Evolutionary conservation across 202 grass and related monocot genomes (phyloP).

Genomic region (Carex sylvatica): DNA sequence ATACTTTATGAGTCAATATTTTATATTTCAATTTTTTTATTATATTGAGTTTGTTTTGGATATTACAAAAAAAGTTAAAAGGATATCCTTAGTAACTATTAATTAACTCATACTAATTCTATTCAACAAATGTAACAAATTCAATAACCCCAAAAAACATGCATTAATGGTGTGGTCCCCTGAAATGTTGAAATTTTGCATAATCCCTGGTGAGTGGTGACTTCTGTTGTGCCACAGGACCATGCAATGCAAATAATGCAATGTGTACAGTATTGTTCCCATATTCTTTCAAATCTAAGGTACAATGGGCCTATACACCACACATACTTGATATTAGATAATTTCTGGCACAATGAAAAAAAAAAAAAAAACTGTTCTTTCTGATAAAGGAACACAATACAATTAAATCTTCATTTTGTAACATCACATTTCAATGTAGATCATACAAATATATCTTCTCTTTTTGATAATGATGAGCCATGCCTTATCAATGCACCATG

Average conservation of each 20-base stretch:
- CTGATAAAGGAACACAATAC: background rate
- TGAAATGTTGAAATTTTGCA: background rate
- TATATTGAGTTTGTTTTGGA: too few species aligned
- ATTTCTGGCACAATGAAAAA: background rate
- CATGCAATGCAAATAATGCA: constrained; percentile 4
- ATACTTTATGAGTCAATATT: too few species aligned
- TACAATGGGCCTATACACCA: background rate
- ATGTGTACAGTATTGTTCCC: background rate
- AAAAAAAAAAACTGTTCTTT: background rate
- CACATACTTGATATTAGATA: background rate
- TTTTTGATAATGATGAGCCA: background rate
- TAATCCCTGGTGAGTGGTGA: background rate
- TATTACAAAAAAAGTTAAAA: too few species aligned
- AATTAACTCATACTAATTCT: background rate
- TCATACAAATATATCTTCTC: background rate
- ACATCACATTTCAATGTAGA: background rate
- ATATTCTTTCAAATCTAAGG: background rate
- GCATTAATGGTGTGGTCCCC: background rate
- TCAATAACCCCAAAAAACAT: background rate
- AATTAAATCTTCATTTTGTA: background rate
- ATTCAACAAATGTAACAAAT: background rate
- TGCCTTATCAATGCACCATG: background rate
- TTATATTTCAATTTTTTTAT: too few species aligned
- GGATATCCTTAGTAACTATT: background rate
- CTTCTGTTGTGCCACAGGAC: background rate